A percentile compares a stretch with the other conserved stretches of the same genome.
These are phyloP conservation scores for Tolypocladium tropicale DNA, from an alignment of 2,329 filamentous ascomycete genomes.

Conservation along the genomic window DNA sequence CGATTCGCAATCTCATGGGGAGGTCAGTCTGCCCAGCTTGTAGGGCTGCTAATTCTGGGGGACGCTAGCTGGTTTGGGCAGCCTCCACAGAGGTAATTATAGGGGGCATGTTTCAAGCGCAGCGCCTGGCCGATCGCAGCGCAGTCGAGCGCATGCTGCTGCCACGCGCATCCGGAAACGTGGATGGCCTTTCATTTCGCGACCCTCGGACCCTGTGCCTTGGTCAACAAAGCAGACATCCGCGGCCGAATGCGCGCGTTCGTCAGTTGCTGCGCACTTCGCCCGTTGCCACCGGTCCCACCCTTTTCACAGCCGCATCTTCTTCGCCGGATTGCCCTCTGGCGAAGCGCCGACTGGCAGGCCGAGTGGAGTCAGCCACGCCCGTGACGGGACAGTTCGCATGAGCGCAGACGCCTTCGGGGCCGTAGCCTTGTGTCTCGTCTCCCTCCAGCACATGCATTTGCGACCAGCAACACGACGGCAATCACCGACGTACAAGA, in stretches of 20 bases:
- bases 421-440: background rate
- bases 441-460: background rate
- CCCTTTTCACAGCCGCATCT: background rate
- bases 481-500: background rate
- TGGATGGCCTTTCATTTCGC: background rate
- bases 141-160: background rate
- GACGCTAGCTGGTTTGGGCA: background rate
- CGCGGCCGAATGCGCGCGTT: background rate
- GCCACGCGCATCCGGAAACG: background rate
- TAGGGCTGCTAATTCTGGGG: background rate
- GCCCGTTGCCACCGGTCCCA: background rate
- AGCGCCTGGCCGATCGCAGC: background rate
- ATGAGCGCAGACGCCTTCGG: background rate
- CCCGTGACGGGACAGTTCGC: background rate
- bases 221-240: background rate
- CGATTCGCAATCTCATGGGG: background rate
- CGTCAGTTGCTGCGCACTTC: background rate
- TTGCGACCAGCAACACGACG: background rate
- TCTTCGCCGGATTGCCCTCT: background rate
- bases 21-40: background rate
- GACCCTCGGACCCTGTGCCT: background rate
- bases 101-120: background rate
- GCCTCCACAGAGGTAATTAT: background rate
- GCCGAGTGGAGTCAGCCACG: background rate
- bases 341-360: background rate